Evolutionary conservation across 371 early-diverging fungal genomes (phyloP), one percentile per base, ranked within the genome.

Genomic region (Quaeritorhiza haematococci): DNA sequence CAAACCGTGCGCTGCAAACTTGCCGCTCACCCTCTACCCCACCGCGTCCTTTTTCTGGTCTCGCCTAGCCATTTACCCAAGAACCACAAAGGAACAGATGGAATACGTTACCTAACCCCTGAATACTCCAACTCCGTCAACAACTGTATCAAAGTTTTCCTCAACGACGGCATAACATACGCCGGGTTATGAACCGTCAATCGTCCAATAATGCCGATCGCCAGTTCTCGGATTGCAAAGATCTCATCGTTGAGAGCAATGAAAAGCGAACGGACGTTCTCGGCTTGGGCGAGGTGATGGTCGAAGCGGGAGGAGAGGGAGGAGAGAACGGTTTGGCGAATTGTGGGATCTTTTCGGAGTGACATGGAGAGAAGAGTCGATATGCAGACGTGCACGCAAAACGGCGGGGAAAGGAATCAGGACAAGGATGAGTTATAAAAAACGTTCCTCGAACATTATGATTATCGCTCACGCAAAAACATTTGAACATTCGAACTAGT

Each of bases 111-210:
- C 80, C 79, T 85, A 8, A 88, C 84, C 3, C 78, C 79, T 0
- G 95, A 87, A 63, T 90, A 93, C 72, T 96, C 94, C 19, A 98
- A 67, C 65, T 95, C 93, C 0, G 93, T 91, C 53, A 98, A 67
- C 0, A 96, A 77, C 62, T 93, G 92, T 48, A 93, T 89, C 23
- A 96, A 63, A 0, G 89, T 85, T 63, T 92, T 89, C 35, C 95
- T 75, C 21, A 98, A 74, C 0, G 88, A 88, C 1, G 98, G 86
- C 69, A 94, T 85, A 6, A 94, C 90, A 62, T 92, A 92, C 0
- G 94, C 94, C 2, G 96, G 96, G 62, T 96, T 96, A 56, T 84
- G 86, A 1, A 82, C 71, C 1, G 92, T 83, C 28, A 97, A 71
- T 26, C 96, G 80, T 7, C 96, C 95, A 49, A 97, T 88, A 45